Evolutionary conservation across 805 yeast genomes (phyloP), one percentile per base, ranked within the genome.

Genomic region (Nakazawaea wickerhamii): DNA sequence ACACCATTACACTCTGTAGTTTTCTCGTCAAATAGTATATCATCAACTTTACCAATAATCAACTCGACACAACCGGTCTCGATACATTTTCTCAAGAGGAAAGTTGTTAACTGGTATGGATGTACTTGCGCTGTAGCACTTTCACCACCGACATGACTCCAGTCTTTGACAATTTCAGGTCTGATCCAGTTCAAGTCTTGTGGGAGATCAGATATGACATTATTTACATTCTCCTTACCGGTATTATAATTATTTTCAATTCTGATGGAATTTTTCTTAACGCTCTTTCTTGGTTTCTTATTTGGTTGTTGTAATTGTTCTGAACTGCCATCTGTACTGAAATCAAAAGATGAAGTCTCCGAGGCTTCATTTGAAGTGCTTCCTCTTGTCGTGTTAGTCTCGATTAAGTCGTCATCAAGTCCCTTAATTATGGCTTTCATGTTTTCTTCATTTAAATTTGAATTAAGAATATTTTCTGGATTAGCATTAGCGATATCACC

Each of bases 51-150:
- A 22, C 97, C 99, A 45, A 86, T 70, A 10, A 91, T 71, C 32
- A 93, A 65, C 52, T 85, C 93, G n/a, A 90, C 85, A 15, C 84
- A 78, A 7, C 93, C 95, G 2, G 83, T 66, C 50, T 84, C 88
- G 51, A 84, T 76, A 38, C 95, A 95, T 55, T 86, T 83, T 49
- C 79, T 77, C 48, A 91, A 64, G 9, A 91, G 68, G 57, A 76
- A 85, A 42, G 83, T 84, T n/a, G 98, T 91, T 63, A 93, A 90
- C 57, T 83, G 83, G 64, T 84, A 88, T 2, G 99, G 98, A 58
- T 91, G 97, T 5, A 93, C 96, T 63, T 93, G 98, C 0, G 97
- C 98, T 1, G 97, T 91, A 11, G 95, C 80, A 47, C 83, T 90
- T 23, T 77, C 73, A 18, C 85, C 91, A 23, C 98, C 97, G 39